These are phyloP conservation scores for Evernia prunastri DNA, from an alignment of 495 filamentous ascomycete species.

Conservation along the genomic window DNA sequence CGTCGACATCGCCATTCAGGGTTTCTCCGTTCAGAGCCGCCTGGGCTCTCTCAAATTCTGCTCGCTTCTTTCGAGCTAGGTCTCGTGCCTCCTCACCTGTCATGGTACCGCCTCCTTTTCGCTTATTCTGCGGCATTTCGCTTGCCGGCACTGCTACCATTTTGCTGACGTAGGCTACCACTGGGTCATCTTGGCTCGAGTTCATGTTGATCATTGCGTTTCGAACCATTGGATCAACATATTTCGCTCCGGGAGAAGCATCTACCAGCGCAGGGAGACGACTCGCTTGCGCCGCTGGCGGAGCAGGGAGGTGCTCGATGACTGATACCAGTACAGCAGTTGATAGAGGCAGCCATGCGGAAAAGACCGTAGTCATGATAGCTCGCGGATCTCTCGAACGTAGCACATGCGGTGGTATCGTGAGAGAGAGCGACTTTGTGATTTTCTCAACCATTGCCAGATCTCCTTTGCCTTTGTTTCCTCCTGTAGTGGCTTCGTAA, in stretches of 20 bases:
- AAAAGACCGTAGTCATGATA: slow-evolving; percentile 78
- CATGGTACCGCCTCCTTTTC: slow-evolving; percentile 57
- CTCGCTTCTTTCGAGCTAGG: slow-evolving; percentile 77
- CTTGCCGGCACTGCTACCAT: slow-evolving; percentile 94
- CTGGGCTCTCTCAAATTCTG: slow-evolving; percentile 73
- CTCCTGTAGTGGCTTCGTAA: slow-evolving; percentile 83
- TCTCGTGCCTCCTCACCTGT: slow-evolving; percentile 87
- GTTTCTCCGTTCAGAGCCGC: slow-evolving; percentile 45
- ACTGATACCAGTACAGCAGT: slow-evolving; percentile 89
- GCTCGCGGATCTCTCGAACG: slow-evolving; percentile 78
- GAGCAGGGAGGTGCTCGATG: slow-evolving; percentile 86
- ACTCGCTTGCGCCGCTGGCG: slow-evolving; percentile 71
- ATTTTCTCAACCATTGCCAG: slow-evolving; percentile 83
- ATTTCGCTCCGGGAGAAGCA: slow-evolving; percentile 68
- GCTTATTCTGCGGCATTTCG: slow-evolving; percentile 75
- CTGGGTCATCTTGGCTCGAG: slow-evolving; percentile 58
- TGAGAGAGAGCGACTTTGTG: slow-evolving; percentile 81
- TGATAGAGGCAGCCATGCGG: slow-evolving; percentile 86
- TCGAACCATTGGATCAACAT: slow-evolving; percentile 60
- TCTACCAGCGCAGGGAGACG: slow-evolving; percentile 73
- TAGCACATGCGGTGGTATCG: slow-evolving; percentile 72
- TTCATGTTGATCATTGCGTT: slow-evolving; percentile 79
- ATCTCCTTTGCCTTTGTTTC: slow-evolving; percentile 77
- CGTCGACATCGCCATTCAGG: slow-evolving; percentile 35
- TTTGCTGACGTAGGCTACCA: slow-evolving; percentile 95